Evolutionary conservation across 176 grass and related monocot species (phyloP).

Genomic region (Eragrostis curvula): DNA sequence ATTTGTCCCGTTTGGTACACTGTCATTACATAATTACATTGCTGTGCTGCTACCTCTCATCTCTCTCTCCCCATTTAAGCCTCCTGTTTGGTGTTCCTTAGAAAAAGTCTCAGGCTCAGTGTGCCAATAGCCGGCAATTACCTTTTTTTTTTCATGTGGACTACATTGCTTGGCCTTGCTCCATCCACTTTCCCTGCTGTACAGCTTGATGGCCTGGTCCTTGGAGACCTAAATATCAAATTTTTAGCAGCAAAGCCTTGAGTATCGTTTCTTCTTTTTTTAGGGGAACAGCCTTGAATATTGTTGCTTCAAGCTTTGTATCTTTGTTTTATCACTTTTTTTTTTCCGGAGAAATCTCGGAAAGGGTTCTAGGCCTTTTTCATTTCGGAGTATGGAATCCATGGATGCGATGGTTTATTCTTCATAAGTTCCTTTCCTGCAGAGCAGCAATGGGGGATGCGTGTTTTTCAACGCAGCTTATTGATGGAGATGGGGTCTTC

Average conservation of each 20-base stretch:
- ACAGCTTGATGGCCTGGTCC: not conserved
- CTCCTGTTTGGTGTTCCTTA: slow-evolving; percentile 18
- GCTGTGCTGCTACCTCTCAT: not conserved
- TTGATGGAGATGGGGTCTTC: slow-evolving; percentile 88
- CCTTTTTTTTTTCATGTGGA: not conserved
- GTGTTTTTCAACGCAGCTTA: slow-evolving; percentile 80
- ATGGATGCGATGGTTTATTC: slow-evolving; percentile 12
- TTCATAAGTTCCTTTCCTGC: slow-evolving; percentile 23
- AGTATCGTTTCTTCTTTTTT: not conserved
- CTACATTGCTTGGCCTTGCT: not conserved
- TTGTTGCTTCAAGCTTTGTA: not conserved
- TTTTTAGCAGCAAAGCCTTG: not conserved
- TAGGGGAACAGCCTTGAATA: not conserved
- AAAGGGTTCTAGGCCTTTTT: not conserved
- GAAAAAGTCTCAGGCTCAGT: not conserved
- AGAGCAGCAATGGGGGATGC: slow-evolving; percentile 79
- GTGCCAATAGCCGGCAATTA: not conserved
- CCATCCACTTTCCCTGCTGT: not conserved
- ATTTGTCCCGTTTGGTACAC: slow-evolving; percentile 28
- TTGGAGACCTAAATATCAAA: slow-evolving; percentile 2
- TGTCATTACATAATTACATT: slow-evolving; percentile 7
- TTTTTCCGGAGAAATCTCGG: not conserved
- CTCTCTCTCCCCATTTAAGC: slow-evolving; percentile 31
- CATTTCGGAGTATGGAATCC: not conserved
- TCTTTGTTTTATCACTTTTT: not conserved